Evolutionary conservation across 805 yeast species (phyloP).

Genomic region (Yarrowia sp.): DNA sequence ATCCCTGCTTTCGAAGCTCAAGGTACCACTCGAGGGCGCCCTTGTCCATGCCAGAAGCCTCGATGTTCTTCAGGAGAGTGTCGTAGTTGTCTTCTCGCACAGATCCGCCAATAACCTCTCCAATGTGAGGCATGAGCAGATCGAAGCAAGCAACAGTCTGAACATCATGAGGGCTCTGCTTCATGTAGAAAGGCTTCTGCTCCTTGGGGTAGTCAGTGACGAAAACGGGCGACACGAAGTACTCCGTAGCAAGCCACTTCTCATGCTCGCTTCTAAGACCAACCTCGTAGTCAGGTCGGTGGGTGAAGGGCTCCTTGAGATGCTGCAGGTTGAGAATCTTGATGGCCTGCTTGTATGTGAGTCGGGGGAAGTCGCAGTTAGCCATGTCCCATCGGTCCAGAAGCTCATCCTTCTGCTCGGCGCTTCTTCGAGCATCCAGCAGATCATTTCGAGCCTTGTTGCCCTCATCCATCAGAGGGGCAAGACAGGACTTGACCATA

Average conservation of each 20-base stretch:
- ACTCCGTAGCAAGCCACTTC: conserved; percentile 71
- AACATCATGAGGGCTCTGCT: conserved; percentile 38
- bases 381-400: conserved; percentile 59
- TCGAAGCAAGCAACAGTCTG: conserved; percentile 88
- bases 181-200: conserved; percentile 93
- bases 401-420: conserved; percentile 42
- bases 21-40: conserved; percentile 74
- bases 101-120: conserved; percentile 94
- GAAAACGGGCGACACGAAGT: conserved; percentile 71
- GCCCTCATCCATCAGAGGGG: conserved; percentile 28
- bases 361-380: conserved; percentile 57
- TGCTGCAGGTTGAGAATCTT: conserved; percentile 38
- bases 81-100: conserved; percentile 71
- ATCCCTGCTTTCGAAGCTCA: conserved; percentile 68
- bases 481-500: conserved; percentile 60
- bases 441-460: conserved; percentile 33
- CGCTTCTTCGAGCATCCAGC: conserved; percentile 38
- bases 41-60: conserved; percentile 51
- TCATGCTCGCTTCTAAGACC: conserved; percentile 82
- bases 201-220: conserved; percentile 81
- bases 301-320: conserved; percentile 42
- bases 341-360: conserved; percentile 77
- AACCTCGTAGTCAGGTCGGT: conserved; percentile 63
- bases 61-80: conserved; percentile 50
- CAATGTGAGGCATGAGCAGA: conserved; percentile 82